A percentile compares a stretch with the other conserved stretches of the same genome.
Conservation (phyloP, 352 stramenopile genomes). For the Globisporangium uncinulatum region DNA sequence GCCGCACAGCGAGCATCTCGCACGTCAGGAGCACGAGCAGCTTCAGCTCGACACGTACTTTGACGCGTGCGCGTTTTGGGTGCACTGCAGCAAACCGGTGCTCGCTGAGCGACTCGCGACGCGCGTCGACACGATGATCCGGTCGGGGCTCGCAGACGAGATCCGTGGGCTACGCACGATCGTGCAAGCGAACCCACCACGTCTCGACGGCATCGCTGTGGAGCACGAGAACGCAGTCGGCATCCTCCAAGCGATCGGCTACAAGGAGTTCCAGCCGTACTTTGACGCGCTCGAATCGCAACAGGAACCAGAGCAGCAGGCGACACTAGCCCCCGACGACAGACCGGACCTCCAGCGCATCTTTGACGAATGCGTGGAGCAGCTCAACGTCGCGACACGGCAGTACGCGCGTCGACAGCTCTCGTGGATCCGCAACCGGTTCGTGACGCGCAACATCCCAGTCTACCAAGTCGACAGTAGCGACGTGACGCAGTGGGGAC, state of each 20-base stretch:
- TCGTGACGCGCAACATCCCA: conserved; percentile 79
- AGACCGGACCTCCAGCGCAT: conserved; percentile 27
- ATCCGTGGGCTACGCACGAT: conserved; percentile 49
- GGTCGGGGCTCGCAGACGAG: conserved; percentile 68
- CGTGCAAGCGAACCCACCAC: conserved; percentile 43
- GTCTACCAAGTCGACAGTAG: conserved; percentile 84
- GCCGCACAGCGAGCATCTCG: conserved; percentile 65
- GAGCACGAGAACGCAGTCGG: conserved; percentile 44
- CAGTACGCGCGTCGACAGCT: conserved; percentile 85
- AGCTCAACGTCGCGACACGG: conserved; percentile 74
- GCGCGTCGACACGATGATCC: conserved; percentile 81
- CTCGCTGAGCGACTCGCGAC: conserved; percentile 58
- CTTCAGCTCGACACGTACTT: conserved; percentile 57
- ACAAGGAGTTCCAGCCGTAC: conserved; percentile 89
- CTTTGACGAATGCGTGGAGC: conserved; percentile 60
- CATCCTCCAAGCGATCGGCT: conserved; percentile 86
- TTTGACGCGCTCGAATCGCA: conserved; percentile 51
- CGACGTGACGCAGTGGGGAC: conserved; percentile 55
- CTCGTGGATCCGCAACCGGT: conserved; percentile 86
- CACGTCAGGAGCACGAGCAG: conserved; percentile 42
- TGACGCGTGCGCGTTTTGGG: conserved; percentile 80
- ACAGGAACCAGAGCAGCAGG: conserved; percentile 3
- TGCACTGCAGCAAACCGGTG: conserved; percentile 65
- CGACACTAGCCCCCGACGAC: conserved; percentile 6
- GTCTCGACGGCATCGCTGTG: conserved; percentile 8